phyloP scores from a whole-genome alignment of 306 rosid species.

The Inga leiocalycina region DNA sequence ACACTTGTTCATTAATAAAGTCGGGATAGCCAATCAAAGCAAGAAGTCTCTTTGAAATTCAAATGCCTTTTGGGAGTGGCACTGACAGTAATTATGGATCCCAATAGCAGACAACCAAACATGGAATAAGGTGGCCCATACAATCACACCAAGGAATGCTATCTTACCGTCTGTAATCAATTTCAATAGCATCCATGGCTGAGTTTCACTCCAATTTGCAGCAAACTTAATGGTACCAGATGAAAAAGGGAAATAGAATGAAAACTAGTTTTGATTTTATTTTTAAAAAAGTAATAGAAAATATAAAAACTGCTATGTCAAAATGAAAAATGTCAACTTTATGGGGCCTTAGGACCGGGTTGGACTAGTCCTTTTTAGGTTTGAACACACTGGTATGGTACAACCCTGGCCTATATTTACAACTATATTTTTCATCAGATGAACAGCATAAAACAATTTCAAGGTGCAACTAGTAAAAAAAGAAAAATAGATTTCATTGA shows the following conservation, averaged over 20 bases:
- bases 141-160: slow-evolving; percentile 56
- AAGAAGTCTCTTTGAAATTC: neutral
- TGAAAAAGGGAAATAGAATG: neutral
- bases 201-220: slow-evolving; percentile 7
- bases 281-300: neutral
- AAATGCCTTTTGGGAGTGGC: slow-evolving; percentile 1
- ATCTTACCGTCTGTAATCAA: slow-evolving; percentile 22
- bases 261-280: neutral
- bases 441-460: neutral
- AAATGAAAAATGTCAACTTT: neutral
- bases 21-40: neutral
- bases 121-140: neutral
- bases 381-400: neutral
- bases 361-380: neutral
- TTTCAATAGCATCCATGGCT: slow-evolving; percentile 37
- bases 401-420: neutral
- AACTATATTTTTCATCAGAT: neutral
- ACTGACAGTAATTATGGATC: slow-evolving; percentile 21
- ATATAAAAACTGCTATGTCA: neutral
- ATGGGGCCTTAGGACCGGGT: neutral
- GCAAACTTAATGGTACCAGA: neutral
- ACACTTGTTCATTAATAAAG: neutral
- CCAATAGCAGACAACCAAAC: slow-evolving; percentile 29
- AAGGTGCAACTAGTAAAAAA: too few species aligned
- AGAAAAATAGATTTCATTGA: neutral